These are phyloP conservation scores for Phytophthora palmivora DNA, from an alignment of 352 stramenopile genomes.

Conservation along the genomic window DNA sequence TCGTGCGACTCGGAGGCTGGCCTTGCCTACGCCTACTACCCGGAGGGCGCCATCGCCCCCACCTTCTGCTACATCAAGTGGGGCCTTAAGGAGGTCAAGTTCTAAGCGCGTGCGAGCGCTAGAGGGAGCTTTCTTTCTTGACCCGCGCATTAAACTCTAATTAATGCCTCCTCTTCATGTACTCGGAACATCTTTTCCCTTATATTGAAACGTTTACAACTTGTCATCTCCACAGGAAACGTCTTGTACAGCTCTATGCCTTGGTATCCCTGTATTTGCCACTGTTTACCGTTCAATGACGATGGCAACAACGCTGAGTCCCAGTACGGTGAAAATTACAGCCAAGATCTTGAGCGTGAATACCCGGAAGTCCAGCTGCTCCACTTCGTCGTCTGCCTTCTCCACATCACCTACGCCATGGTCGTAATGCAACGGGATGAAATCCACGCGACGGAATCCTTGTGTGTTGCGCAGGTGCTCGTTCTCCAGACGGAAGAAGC, in stretches of 20 bases:
- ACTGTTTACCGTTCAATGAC: constrained; percentile 42
- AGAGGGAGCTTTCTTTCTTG: constrained; percentile 32
- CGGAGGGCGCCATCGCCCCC: constrained; percentile 56
- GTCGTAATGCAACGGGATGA: constrained; percentile 88
- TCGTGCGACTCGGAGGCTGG: constrained; percentile 68
- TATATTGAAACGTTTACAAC: no score
- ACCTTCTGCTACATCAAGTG: constrained; percentile 77
- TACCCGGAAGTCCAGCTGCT: constrained; percentile 52
- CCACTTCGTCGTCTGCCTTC: constrained; percentile 43
- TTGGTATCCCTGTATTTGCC: constrained; percentile 3
- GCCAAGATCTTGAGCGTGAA: constrained; percentile 63
- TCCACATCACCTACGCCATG: constrained; percentile 66
- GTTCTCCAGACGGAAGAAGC: constrained; percentile 88
- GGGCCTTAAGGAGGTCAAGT: constrained; percentile 78
- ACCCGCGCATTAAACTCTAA: constrained; percentile 45
- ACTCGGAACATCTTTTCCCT: background rate
- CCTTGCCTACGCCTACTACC: constrained; percentile 73
- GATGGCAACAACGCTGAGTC: constrained; percentile 58
- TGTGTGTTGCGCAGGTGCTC: constrained; percentile 89
- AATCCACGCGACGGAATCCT: constrained; percentile 82
- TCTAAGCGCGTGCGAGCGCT: constrained; percentile 48
- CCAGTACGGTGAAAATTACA: constrained; percentile 52
- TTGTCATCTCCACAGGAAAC: background rate
- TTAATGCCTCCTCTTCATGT: constrained; percentile 44
- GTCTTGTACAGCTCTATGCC: background rate